Evolutionary conservation across 208 protist species (phyloP).

Genomic region (Trypanosoma scelopori): DNA sequence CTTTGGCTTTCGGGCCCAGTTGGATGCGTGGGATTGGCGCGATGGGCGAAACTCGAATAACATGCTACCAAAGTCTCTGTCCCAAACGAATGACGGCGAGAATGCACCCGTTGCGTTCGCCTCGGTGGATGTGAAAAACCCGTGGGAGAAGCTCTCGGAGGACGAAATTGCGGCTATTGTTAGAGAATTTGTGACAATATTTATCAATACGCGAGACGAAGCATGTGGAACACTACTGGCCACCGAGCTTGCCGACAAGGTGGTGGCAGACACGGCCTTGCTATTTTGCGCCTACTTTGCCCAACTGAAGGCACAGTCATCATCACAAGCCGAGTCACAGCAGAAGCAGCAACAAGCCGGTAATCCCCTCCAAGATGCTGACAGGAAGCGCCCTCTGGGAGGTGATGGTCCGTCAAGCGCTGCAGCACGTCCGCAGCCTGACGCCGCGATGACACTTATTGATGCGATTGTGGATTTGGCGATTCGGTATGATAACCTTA

Average conservation of each 20-base stretch:
- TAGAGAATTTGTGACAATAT: constrained; percentile 36
- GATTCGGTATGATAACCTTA: constrained; percentile 38
- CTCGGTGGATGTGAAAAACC: neutral
- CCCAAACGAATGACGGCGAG: neutral
- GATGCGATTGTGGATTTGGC: constrained; percentile 34
- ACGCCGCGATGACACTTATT: constrained; percentile 22
- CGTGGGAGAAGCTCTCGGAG: neutral
- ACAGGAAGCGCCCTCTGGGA: neutral
- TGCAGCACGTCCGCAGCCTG: neutral
- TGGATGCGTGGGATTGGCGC: constrained; percentile 45
- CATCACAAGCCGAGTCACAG: neutral
- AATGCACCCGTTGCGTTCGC: neutral
- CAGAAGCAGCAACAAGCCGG: constrained; percentile 2
- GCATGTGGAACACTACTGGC: constrained; percentile 53
- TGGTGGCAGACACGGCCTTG: constrained; percentile 35
- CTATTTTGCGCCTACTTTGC: constrained; percentile 34
- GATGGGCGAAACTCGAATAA: neutral
- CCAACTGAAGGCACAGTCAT: neutral
- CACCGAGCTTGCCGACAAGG: constrained; percentile 49
- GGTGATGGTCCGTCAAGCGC: neutral
- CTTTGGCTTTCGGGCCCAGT: constrained; percentile 54
- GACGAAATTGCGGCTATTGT: constrained; percentile 28
- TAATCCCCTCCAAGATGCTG: neutral
- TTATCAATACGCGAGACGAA: constrained; percentile 42
- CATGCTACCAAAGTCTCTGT: neutral